phyloP scores from a whole-genome alignment of 2,329 filamentous ascomycete genomes.

The Calonectria henricotiae region DNA sequence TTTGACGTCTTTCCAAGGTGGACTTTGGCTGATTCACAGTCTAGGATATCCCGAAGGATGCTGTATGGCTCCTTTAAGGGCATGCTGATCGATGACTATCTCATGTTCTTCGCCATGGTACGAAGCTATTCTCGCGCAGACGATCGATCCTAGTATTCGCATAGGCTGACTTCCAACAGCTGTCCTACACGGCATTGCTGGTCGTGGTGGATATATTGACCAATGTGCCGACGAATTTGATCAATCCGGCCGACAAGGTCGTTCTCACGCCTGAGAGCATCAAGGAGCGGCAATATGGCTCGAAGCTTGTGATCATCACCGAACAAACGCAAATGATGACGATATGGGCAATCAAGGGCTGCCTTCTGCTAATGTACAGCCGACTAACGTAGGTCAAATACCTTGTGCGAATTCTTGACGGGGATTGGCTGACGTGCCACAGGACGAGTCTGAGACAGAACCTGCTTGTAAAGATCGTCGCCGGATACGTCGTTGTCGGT shows the following conservation, averaged over 20 bases:
- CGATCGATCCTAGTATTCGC: background rate
- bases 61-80: constrained; percentile 63
- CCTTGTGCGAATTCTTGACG: accelerated
- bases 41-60: constrained; percentile 58
- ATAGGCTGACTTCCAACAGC: accelerated
- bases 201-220: constrained; percentile 48
- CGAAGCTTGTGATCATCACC: constrained; percentile 74
- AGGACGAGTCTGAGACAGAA: constrained; percentile 64
- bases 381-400: constrained; percentile 64
- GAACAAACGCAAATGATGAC: constrained; percentile 75
- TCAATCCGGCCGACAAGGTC: constrained; percentile 64
- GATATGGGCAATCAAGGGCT: constrained; percentile 70
- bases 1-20: background rate
- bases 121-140: constrained; percentile 39
- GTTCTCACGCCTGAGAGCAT: constrained; percentile 65
- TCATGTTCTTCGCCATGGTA: constrained; percentile 69
- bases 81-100: constrained; percentile 69
- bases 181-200: constrained; percentile 46
- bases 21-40: constrained; percentile 20
- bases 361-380: constrained; percentile 69
- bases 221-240: constrained; percentile 71
- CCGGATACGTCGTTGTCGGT: constrained; percentile 60
- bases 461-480: constrained; percentile 63
- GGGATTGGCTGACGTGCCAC: background rate
- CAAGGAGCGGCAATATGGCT: constrained; percentile 65